Conservation (phyloP, 1,139 yeast species). For the Taiozyma sp. region DNA sequence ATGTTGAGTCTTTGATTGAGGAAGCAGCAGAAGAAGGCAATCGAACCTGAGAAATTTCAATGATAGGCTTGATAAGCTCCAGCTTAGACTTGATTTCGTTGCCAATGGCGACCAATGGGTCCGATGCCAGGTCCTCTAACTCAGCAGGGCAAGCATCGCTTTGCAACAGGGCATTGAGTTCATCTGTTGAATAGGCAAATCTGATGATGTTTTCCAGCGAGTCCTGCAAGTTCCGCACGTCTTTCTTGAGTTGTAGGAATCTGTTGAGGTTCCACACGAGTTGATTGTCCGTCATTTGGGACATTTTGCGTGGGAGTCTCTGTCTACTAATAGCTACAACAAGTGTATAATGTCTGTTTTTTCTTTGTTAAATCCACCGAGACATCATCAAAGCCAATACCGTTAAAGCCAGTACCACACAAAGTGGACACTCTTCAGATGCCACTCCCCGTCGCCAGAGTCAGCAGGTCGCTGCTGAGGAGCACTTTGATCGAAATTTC, state of each 20-base stretch:
- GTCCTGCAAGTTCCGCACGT: conserved; percentile 3
- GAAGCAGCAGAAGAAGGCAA: neutral
- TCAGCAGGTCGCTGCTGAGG: neutral
- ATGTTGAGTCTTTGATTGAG: neutral
- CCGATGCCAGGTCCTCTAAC: neutral
- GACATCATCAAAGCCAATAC: too few relatives aligned
- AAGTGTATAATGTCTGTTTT: too few relatives aligned
- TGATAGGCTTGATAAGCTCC: neutral
- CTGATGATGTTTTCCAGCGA: conserved; percentile 3
- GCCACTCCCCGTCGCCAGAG: neutral
- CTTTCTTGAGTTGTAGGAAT: conserved; percentile 3
- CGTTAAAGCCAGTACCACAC: too few relatives aligned
- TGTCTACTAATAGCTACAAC: too few relatives aligned
- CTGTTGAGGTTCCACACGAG: neutral
- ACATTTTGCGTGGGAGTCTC: neutral
- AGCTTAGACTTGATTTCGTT: neutral
- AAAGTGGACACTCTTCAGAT: neutral
- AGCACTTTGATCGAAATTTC: neutral
- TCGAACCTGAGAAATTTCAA: neutral
- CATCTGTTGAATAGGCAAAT: neutral
- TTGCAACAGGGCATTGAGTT: neutral
- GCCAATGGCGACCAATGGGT: neutral
- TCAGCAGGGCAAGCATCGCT: neutral
- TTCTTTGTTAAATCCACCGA: too few relatives aligned
- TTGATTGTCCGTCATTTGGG: neutral